Conservation (phyloP, 176 grass and related monocot species). For the Carex pumila region DNA sequence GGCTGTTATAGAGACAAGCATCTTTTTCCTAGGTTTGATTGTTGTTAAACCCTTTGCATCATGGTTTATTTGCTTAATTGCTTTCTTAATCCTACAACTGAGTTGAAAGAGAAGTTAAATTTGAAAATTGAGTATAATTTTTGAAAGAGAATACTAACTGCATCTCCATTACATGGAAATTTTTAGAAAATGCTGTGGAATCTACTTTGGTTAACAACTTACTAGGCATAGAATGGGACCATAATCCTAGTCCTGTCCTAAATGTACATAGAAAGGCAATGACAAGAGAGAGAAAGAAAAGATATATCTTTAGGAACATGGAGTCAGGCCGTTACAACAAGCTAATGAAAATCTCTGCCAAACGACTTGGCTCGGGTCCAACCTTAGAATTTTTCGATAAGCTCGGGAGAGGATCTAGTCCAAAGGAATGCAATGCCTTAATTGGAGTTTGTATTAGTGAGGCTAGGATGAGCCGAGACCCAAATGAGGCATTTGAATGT, state of each 20-base stretch:
- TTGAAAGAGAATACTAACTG: not conserved
- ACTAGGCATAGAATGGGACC: constrained; percentile 14
- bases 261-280: constrained; percentile 27
- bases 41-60: not conserved
- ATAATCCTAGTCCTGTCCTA: not conserved
- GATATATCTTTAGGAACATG: constrained; percentile 76
- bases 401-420: constrained; percentile 63
- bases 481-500: constrained; percentile 50
- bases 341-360: constrained; percentile 58
- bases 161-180: constrained; percentile 6
- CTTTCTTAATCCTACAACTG: not conserved
- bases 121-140: not conserved
- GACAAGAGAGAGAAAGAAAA: constrained; percentile 59
- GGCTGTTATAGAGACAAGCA: not conserved
- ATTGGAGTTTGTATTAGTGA: constrained; percentile 45
- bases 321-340: constrained; percentile 45
- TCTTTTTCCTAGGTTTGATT: not conserved
- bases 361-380: constrained; percentile 45
- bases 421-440: constrained; percentile 67
- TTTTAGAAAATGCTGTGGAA: constrained; percentile 11
- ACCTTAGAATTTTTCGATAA: constrained; percentile 59
- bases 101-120: not conserved
- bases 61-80: not conserved
- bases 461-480: constrained; percentile 38
- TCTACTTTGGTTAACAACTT: constrained; percentile 17